Evolutionary conservation across 2,329 filamentous ascomycete species (phyloP), one percentile per base, ranked within the genome.

Genomic region (Didymella keratinophila): DNA sequence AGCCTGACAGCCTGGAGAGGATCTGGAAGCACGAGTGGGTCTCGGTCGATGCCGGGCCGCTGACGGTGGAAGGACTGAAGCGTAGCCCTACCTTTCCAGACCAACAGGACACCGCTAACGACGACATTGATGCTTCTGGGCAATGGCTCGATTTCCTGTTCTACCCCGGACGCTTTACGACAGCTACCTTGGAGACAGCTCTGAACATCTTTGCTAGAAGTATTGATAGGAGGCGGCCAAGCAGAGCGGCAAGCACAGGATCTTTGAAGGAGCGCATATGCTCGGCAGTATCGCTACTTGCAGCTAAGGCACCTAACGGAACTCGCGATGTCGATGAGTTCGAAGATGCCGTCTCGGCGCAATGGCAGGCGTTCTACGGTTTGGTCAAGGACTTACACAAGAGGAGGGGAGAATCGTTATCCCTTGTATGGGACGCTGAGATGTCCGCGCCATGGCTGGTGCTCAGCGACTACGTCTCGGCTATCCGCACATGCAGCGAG

Each of bases 341-440:
- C 73, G 85, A 90, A 56, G 80, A 83, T 32, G 88, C 91, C 30
- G 88, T 89, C 52, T 90, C 95, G 71, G 84, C 86, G 11, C 93
- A 97, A 74, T 99, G 95, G 95, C 87, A 90, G 62, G 87, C 91
- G 49, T 96, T 96, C 76, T 97, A 93, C 79, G 88, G 93, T 30
- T 83, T 98, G 18, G 84, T 96, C 18, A 83, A 91, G 12, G 93
- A 97, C 73, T 80, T 99, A 39, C 93, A 98, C 73, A 93, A 90
- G 69, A 89, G 92, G 69, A 85, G 93, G 70, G 89, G 90, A 18
- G 93, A 97, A 71, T 89, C 91, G 0, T 78, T 98, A 43, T 88
- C 91, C 1, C 81, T 98, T 43, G 86, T 88, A 0, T 87, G 91
- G 54, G 95, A 98, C 69, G 76, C 84, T 0, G 83, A 86, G 46